These are phyloP conservation scores for Tricholoma furcatifolium DNA, from an alignment of 768 basidiomycete species.

Conservation along the genomic window DNA sequence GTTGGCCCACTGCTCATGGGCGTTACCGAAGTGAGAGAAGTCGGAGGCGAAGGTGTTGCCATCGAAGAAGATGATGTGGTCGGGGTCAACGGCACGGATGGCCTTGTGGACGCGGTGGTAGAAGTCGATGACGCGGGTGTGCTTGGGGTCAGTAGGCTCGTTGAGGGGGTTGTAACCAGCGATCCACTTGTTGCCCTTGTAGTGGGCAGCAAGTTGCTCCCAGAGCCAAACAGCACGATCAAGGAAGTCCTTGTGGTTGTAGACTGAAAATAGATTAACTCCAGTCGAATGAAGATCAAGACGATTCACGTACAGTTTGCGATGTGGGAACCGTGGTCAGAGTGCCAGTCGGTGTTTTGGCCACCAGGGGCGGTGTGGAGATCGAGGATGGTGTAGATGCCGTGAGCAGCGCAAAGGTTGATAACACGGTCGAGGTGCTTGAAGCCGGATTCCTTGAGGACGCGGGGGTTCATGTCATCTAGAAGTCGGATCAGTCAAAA, in stretches of 20 bases:
- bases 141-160: conserved; percentile 74
- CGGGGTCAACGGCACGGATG: conserved; percentile 67
- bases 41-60: conserved; percentile 84
- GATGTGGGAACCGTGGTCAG: conserved; percentile 67
- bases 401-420: conserved; percentile 68
- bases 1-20: conserved; percentile 63
- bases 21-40: conserved; percentile 70
- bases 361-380: conserved; percentile 76
- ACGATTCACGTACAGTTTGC: conserved; percentile 45
- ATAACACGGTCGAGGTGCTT: conserved; percentile 85
- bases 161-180: conserved; percentile 87
- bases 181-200: conserved; percentile 78
- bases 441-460: conserved; percentile 72
- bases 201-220: conserved; percentile 72
- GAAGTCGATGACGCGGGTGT: conserved; percentile 61
- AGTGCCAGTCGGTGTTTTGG: conserved; percentile 81
- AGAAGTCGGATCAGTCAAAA: not conserved
- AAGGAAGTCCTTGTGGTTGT: conserved; percentile 85
- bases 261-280: conserved; percentile 41
- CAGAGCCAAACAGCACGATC: conserved; percentile 78
- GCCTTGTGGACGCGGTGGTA: conserved; percentile 68
- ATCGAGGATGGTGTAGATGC: conserved; percentile 81
- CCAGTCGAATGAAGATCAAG: not conserved
- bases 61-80: conserved; percentile 79
- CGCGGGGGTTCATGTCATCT: conserved; percentile 78